Base-by-base conservation (phyloP, 495 filamentous ascomycete genomes). In the Aspergillus campestris region DNA sequence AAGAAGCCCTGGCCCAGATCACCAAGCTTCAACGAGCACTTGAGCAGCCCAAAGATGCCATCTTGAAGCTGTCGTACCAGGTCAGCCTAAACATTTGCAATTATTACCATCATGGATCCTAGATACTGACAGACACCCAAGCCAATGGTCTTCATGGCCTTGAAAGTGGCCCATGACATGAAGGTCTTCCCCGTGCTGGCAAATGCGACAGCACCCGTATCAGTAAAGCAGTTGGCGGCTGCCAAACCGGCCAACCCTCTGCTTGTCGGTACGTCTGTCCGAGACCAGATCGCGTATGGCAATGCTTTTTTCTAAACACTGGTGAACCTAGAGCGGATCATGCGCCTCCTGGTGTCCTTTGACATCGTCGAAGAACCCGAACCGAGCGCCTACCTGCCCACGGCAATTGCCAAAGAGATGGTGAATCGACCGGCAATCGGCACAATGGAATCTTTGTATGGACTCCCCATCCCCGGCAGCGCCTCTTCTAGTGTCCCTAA, bases 71-170 rank as follows among this genome's bases (percentile, higher is more conserved):
- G 3, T 45, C 41, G 24, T 44, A 39, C 38, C 48, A 47, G 5
- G 56, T 24, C 4, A 24, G 18, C 18, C 4, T 59, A 46, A 35
- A 38, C 33, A 27, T 18, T 27, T 27, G 15, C 32, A 13, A 9
- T 10, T 18, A n/a, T 30, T 12, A n/a, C n/a, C 14, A 6, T 40
- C 14, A 7, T 14, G 12, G 15, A 6, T 15, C n/a, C 11, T n/a
- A 8, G 3, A 11, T 6, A 18, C 30, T 34, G 7, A 29, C 24
- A 31, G 7, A 39, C 38, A 35, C 24, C 24, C 24, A 42, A 60
- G 57, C 57, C 57, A 3, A 42, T 42, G 7, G 33, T 46, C 42
- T 11, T 55, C 9, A 60, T 57, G 54, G 57, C 57, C 8, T 44
- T 57, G 14, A 60, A 55, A 39, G 45, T 44, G 6, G 57, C 55